phyloP scores from a whole-genome alignment of 179 eudicot genomes.

The Beta corolliflora region DNA sequence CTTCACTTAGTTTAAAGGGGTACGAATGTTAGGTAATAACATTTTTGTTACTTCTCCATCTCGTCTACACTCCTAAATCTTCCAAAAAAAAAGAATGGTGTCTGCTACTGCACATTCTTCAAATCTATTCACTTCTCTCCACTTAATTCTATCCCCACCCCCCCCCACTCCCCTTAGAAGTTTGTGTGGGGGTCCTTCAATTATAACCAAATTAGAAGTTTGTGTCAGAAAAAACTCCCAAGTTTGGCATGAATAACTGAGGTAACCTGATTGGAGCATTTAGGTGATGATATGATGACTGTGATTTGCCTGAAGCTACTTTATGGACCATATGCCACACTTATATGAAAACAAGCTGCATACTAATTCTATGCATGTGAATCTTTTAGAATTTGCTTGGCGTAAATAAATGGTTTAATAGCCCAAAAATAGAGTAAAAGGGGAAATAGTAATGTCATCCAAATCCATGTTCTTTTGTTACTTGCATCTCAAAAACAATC shows the following conservation, averaged over 20 bases:
- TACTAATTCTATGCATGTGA: background rate
- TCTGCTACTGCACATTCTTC: no score
- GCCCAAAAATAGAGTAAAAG: background rate
- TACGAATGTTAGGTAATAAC: no score
- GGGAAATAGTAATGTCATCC: background rate
- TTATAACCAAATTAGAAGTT: no score
- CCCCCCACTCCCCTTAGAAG: no score
- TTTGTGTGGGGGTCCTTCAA: no score
- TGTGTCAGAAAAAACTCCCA: background rate
- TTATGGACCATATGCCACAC: background rate
- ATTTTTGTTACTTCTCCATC: no score
- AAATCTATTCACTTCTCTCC: no score
- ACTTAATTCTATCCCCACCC: no score
- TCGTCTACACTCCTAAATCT: no score
- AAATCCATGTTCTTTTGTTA: background rate
- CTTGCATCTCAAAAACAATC: background rate
- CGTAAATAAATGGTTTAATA: no score
- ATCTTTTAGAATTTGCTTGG: background rate
- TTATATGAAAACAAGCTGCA: background rate
- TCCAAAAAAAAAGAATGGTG: no score
- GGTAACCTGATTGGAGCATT: constrained; percentile 7
- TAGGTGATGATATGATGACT: background rate
- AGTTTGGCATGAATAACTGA: background rate
- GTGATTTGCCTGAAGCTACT: background rate
- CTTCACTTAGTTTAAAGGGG: no score